phyloP scores from a whole-genome alignment of 495 filamentous ascomycete genomes.

The Immersiella caudata region DNA sequence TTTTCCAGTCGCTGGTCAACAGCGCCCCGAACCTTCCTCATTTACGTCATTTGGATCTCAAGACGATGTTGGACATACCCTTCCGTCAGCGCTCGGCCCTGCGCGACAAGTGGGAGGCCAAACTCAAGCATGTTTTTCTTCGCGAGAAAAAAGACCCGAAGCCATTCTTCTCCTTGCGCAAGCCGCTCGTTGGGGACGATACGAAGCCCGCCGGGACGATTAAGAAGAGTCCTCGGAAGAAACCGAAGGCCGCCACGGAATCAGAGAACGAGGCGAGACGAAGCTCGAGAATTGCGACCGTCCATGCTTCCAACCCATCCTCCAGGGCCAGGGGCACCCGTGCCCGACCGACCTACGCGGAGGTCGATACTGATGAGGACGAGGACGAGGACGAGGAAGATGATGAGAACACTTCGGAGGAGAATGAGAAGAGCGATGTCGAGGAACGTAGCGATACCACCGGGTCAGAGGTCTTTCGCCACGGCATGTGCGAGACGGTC shows the following conservation, averaged over 20 bases:
- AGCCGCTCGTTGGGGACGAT: not conserved
- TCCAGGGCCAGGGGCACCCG: slow-evolving; percentile 21
- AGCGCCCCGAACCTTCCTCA: slow-evolving; percentile 62
- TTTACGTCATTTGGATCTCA: slow-evolving; percentile 68
- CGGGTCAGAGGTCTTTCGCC: slow-evolving; percentile 46
- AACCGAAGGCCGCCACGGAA: not conserved
- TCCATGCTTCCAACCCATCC: slow-evolving; percentile 22
- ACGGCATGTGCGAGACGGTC: slow-evolving; percentile 82
- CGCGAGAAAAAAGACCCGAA: slow-evolving; percentile 57
- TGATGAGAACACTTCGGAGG: not conserved
- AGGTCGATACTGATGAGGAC: not conserved
- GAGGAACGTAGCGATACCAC: slow-evolving; percentile 16
- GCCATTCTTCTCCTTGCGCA: slow-evolving; percentile 32
- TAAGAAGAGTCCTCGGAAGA: not conserved
- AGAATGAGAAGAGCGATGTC: not conserved
- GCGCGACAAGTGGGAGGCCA: slow-evolving; percentile 69
- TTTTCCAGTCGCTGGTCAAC: slow-evolving; percentile 76
- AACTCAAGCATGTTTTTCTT: slow-evolving; percentile 66
- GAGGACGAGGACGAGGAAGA: not conserved
- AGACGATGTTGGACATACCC: slow-evolving; percentile 70
- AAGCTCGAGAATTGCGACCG: slow-evolving; percentile 30
- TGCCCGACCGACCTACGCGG: not conserved
- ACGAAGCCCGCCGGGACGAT: not conserved
- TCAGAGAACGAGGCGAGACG: slow-evolving; percentile 22
- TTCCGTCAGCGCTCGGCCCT: slow-evolving; percentile 79